Base-by-base conservation (phyloP, 176 grass and related monocot genomes). In the Bonia amplexicaulis region DNA sequence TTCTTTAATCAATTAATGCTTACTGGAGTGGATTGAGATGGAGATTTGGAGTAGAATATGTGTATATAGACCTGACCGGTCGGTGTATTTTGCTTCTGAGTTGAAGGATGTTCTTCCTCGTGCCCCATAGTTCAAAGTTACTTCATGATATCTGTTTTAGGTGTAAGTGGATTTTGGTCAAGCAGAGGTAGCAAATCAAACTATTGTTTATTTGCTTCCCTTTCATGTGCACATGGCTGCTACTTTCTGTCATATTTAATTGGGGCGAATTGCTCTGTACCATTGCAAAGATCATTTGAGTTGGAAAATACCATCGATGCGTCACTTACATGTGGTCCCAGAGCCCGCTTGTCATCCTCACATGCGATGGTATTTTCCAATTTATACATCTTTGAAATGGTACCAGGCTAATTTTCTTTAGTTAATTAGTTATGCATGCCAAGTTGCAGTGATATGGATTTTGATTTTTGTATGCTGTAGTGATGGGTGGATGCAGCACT, bases 111-210 rank as follows among this genome's bases (percentile, higher is more conserved):
- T 45, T 40, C 46, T 53, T 6, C 60, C 16, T 68, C 11, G 7
- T 80, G 22, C 52, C n/a, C n/a, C 37, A 60, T 55, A 20, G 58
- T 49, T 68, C 76, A 64, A 63, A 47, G 14, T 47, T 80, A 45
- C 35, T 80, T 87, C 77, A 66, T 9, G 8, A 60, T 80, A 71
- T 80, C 4, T 71, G 3, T 80, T 71, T 64, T 64, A 42, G 65
- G 29, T 71, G 41, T 29, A 49, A 51, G 12, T 48, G 45, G 33
- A 80, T 12, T 80, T 80, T 53, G 25, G 31, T 35, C 46, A 80
- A 73, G 77, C 58, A 65, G 68, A 73, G 1, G 12, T 73, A 73
- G 54, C 20, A 10, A 53, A 80, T 42, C 16, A 7, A 85, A 79
- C 66, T 16, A 79, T 9, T 14, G 13, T 60, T 48, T 23, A 10